Evolutionary conservation across 2,329 filamentous ascomycete species (phyloP).

Genomic region (Paracoccidioides brasiliensis): DNA sequence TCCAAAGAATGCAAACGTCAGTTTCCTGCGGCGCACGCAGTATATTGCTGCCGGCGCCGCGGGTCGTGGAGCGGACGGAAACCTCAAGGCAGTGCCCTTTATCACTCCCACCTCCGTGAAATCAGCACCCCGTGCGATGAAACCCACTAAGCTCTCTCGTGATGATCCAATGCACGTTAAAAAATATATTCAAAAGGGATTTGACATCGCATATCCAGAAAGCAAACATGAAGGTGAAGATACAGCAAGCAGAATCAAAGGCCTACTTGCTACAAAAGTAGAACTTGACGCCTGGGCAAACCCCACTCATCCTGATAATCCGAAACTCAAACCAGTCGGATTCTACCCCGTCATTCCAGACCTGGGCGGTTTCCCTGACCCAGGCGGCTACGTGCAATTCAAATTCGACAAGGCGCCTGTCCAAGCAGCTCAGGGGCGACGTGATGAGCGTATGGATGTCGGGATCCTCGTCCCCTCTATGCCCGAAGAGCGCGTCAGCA

Average conservation of each 20-base stretch:
- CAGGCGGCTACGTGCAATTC: slow-evolving; percentile 45
- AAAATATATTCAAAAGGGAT: slow-evolving; percentile 49
- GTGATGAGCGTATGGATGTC: slow-evolving; percentile 48
- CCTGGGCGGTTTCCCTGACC: slow-evolving; percentile 45
- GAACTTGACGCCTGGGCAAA: slow-evolving; percentile 47
- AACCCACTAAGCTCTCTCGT: slow-evolving; percentile 23
- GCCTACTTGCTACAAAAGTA: slow-evolving; percentile 39
- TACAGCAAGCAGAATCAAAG: slow-evolving; percentile 38
- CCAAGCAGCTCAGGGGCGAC: slow-evolving; percentile 32
- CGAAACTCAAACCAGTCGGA: slow-evolving; percentile 44
- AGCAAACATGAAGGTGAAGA: slow-evolving; percentile 48
- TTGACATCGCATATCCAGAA: slow-evolving; percentile 50
- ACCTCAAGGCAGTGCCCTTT: slow-evolving; percentile 1
- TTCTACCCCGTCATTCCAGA: slow-evolving; percentile 50
- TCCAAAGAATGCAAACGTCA: slow-evolving; percentile 62
- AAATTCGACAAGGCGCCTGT: slow-evolving; percentile 51
- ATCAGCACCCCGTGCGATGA: slow-evolving; percentile 12
- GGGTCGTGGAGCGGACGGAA: slow-evolving; percentile 22
- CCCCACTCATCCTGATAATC: slow-evolving; percentile 47
- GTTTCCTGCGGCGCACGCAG: slow-evolving; percentile 89
- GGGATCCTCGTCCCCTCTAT: slow-evolving; percentile 42
- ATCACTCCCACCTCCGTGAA: slow-evolving; percentile 6
- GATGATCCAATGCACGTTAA: slow-evolving; percentile 50
- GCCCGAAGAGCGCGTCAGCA: slow-evolving; percentile 35
- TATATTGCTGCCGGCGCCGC: slow-evolving; percentile 51